Conservation (phyloP, 805 yeast genomes). For the Cyberlindnera amylophila region DNA sequence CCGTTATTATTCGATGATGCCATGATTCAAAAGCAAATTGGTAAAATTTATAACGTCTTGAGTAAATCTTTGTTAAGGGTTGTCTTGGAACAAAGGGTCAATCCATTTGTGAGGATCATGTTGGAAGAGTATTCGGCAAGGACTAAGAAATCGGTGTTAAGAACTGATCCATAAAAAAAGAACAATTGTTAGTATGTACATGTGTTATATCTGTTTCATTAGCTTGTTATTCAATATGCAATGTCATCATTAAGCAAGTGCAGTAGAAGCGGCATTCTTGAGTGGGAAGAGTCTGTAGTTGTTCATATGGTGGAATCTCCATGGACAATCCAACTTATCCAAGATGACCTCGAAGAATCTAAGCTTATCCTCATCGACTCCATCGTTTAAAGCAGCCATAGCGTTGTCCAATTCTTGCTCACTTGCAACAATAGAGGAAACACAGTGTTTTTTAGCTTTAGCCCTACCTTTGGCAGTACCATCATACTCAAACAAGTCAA, state of each 20-base stretch:
- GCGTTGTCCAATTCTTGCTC: constrained; percentile 32
- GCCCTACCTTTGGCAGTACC: constrained; percentile 29
- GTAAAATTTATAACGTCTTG: constrained; percentile 11
- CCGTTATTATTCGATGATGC: constrained; percentile 14
- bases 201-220: background rate
- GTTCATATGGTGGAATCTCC: constrained; percentile 49
- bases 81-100: constrained; percentile 20
- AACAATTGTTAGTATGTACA: background rate
- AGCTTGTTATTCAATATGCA: too few relatives aligned
- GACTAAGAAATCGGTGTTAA: background rate
- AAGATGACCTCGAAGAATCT: constrained; percentile 58
- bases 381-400: constrained; percentile 33
- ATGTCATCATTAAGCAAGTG: constrained; percentile 6
- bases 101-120: constrained; percentile 10
- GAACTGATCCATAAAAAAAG: background rate
- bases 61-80: constrained; percentile 11
- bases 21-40: constrained; percentile 10
- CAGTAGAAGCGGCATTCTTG: constrained; percentile 3
- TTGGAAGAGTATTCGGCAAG: constrained; percentile 4
- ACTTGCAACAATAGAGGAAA: constrained; percentile 32
- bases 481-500: constrained; percentile 55
- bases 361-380: constrained; percentile 30
- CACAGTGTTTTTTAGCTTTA: constrained; percentile 27
- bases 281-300: constrained; percentile 26
- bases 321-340: constrained; percentile 60